Base-by-base conservation (phyloP, 129 eudicot genomes). In the Centaurea solstitialis region DNA sequence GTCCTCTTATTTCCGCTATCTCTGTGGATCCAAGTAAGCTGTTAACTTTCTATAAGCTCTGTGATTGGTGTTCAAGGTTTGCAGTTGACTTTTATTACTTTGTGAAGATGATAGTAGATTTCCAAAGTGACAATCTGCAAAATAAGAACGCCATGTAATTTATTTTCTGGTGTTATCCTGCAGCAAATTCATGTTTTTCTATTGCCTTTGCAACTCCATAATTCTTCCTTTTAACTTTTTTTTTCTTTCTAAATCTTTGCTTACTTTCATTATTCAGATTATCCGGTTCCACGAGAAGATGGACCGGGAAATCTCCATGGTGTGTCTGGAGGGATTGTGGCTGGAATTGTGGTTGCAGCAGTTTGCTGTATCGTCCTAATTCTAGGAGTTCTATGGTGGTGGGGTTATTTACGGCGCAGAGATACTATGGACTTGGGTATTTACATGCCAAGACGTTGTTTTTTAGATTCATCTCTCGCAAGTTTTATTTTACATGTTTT, bases 1-100 rank as follows among this genome's bases (percentile, higher is more conserved):
- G 98, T 66, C 98, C 98, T 80, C 92, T 93, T 33, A 80, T 93
- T 81, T 91, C 98, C n/a, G 98, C 98, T 33, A 91, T 93, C 39
- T 91, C 97, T 15, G 91, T 89, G 12, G 78, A 89, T 59, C 88
- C 97, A 74, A 83, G 98, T 90, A 87, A 79, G 83, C 73, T 67
- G 4, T 59, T 2, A 50, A 70, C 59, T 66, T 74, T 59, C 45
- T 40, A 10, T 45, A 28, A 23, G 45, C 33, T 81, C 47, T 47
- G n/a, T 39, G 79, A 23, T 65, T n/a, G 33, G n/a, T 22, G 66
- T 62, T n/a, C 20, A 78, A 72, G 72, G 43, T 61, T 33, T 23
- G 59, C 65, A 40, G 35, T 73, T 38, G 4, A 6, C 41, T 1
- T 2, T 23, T 21, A 18, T n/a, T 24, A 9, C 6, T 50, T n/a